phyloP scores from a whole-genome alignment of 306 rosid genomes.

The Fragaria iinumae region DNA sequence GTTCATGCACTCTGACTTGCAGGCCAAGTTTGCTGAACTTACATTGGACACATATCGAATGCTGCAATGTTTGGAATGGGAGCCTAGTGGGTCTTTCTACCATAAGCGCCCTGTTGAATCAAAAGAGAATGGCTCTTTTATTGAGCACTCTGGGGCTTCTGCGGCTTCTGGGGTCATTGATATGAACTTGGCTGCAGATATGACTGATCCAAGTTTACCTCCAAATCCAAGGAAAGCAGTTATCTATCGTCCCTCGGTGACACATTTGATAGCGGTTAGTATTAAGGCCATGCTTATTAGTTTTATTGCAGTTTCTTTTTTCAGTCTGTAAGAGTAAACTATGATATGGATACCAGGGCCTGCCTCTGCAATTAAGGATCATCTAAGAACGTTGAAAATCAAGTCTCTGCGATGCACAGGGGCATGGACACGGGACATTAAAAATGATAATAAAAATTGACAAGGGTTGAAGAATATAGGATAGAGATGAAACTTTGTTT shows the following conservation, averaged over 20 bases:
- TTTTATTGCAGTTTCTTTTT: neutral
- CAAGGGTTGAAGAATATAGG: conserved; percentile 4
- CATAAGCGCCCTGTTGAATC: conserved; percentile 60
- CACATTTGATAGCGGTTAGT: conserved; percentile 94
- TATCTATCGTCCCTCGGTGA: conserved; percentile 85
- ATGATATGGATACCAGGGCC: neutral
- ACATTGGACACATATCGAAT: conserved; percentile 89
- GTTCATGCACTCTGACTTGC: conserved; percentile 36
- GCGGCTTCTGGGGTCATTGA: conserved; percentile 83
- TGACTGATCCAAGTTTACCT: conserved; percentile 82
- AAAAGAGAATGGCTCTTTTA: conserved; percentile 54
- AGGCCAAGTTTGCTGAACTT: conserved; percentile 95
- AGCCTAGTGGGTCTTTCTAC: conserved; percentile 79
- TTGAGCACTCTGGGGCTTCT: conserved; percentile 85
- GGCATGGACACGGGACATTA: neutral
- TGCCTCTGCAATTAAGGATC: conserved; percentile 1
- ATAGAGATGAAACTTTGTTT: neutral
- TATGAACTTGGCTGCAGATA: conserved; percentile 78
- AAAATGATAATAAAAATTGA: neutral
- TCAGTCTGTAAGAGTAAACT: neutral
- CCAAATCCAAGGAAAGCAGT: conserved; percentile 91
- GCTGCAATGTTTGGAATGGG: conserved; percentile 97
- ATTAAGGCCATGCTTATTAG: neutral
- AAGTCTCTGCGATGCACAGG: neutral
- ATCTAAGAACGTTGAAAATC: neutral